Percentiles rank a stretch among this genome's conserved stretches.
phyloP scores from a whole-genome alignment of 805 yeast genomes.

The Candida ponderosae region DNA sequence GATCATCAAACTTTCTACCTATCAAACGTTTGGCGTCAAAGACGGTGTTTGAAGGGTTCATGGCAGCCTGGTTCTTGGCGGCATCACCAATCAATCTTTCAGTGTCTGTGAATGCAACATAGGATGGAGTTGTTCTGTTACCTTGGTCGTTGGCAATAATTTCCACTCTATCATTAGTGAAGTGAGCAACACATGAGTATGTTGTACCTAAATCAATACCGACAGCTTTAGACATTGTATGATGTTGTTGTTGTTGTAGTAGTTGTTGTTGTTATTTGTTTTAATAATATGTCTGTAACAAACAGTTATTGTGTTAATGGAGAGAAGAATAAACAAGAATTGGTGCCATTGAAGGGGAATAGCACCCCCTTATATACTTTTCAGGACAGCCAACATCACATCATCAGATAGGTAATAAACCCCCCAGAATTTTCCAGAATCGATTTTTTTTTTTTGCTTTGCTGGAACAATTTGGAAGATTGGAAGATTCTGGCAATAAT shows the following conservation, averaged over 20 bases:
- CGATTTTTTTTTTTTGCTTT: too few species aligned
- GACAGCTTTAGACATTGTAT: slow-evolving; percentile 45
- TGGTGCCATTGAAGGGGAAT: too few species aligned
- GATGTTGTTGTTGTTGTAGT: background rate
- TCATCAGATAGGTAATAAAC: too few species aligned
- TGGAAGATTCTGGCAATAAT: too few species aligned
- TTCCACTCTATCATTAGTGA: slow-evolving; percentile 81
- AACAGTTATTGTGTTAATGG: background rate
- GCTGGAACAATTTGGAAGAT: too few species aligned
- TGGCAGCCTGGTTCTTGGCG: slow-evolving; percentile 97
- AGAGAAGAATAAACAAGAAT: too few species aligned
- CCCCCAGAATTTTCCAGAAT: too few species aligned
- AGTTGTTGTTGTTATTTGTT: background rate
- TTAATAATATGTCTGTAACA: too few species aligned
- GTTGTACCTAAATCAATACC: slow-evolving; percentile 97
- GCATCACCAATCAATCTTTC: slow-evolving; percentile 97
- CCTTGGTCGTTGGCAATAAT: slow-evolving; percentile 97
- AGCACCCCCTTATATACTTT: too few species aligned
- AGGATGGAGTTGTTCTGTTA: slow-evolving; percentile 96
- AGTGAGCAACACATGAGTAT: slow-evolving; percentile 94
- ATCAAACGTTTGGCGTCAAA: slow-evolving; percentile 95
- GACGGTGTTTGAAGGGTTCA: slow-evolving; percentile 90
- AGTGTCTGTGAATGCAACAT: slow-evolving; percentile 91
- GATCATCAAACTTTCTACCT: slow-evolving; percentile 74
- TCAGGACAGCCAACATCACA: too few species aligned